phyloP scores from a whole-genome alignment of 192 early-diverging fungal species.

The Lobulomyces angularis region DNA sequence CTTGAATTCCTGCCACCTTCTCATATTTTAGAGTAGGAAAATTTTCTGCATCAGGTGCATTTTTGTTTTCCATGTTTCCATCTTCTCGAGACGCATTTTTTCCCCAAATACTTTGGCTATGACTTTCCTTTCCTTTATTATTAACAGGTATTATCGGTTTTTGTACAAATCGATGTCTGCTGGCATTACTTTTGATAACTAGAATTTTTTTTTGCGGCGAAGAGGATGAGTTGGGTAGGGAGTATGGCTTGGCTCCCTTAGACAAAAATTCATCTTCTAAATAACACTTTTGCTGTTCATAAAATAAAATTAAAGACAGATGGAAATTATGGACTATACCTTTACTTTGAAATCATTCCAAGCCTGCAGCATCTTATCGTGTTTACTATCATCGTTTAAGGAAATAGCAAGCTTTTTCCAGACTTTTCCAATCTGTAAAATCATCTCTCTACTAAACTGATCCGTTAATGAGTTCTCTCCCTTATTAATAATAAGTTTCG shows the following conservation, averaged over 20 bases:
- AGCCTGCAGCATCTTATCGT: constrained; percentile 42
- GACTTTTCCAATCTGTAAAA: constrained; percentile 19
- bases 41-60: constrained; percentile 18
- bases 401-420: constrained; percentile 33
- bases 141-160: too few relatives aligned
- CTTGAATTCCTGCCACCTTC: constrained; percentile 7
- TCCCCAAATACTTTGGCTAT: constrained; percentile 32
- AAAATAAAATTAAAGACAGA: not conserved
- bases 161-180: constrained; percentile 35
- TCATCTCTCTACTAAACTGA: constrained; percentile 16
- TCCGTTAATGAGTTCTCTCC: constrained; percentile 10
- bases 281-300: constrained; percentile 1
- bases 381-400: constrained; percentile 34
- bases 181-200: constrained; percentile 58
- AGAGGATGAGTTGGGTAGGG: constrained; percentile 11
- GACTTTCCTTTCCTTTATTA: constrained; percentile 20
- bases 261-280: not conserved
- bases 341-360: constrained; percentile 56
- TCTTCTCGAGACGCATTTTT: constrained; percentile 25
- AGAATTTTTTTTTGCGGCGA: constrained; percentile 45
- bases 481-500: too few relatives aligned
- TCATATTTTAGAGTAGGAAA: constrained; percentile 11
- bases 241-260: constrained; percentile 2
- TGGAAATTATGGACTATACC: constrained; percentile 8
- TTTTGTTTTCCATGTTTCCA: constrained; percentile 8